Base-by-base conservation (phyloP, 148 eudicot species). In the Heliamphora exappendiculata region DNA sequence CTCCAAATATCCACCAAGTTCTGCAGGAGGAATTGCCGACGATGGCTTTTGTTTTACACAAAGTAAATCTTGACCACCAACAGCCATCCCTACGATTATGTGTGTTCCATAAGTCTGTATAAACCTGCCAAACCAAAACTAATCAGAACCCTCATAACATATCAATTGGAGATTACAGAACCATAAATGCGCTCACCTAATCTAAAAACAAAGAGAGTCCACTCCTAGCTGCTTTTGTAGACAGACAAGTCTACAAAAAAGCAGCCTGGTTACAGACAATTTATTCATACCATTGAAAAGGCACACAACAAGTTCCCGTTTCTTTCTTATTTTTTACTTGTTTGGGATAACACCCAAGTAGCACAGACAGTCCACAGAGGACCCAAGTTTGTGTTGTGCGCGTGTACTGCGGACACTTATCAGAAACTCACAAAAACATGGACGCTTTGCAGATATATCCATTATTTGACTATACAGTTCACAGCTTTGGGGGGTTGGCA, bases 1-100 rank as follows among this genome's bases (percentile, higher is more conserved):
- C 80, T 94, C 97, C 84, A 94, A 77, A 82, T 89, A 86, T 70
- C 91, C 90, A 81, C 84, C 80, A 62, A 94, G 91, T 78, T 90
- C 94, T 73, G 91, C 80, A 20, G 92, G 87, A 73, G 91, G 77
- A 60, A 94, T 86, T 47, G 72, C 71, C 24, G 98, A 94, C 50
- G 96, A 84, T 37, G 90, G 87, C 41, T 83, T 83, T 81, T 94
- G 98, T 77, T 91, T 90, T 50, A 90, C 91, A 73, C 96, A 94
- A 67, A 94, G 74, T 70, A 94, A 79, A 86, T 94, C 98, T 84
- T 94, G 97, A 80, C 98, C 98, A 62, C 98, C 98, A 80, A 94
- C 86, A 33, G 87, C 93, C 89, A 94, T 80, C 74, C 97, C 98
- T 37, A 92, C 96, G 67, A 94, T 87, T 75, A 94, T 82, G 73